A percentile compares a stretch with the other conserved stretches of the same genome.
Evolutionary conservation across 225 moss, liverwort and hornwort species (phyloP).

Genomic region (Pseudisothecium myosuroides): DNA sequence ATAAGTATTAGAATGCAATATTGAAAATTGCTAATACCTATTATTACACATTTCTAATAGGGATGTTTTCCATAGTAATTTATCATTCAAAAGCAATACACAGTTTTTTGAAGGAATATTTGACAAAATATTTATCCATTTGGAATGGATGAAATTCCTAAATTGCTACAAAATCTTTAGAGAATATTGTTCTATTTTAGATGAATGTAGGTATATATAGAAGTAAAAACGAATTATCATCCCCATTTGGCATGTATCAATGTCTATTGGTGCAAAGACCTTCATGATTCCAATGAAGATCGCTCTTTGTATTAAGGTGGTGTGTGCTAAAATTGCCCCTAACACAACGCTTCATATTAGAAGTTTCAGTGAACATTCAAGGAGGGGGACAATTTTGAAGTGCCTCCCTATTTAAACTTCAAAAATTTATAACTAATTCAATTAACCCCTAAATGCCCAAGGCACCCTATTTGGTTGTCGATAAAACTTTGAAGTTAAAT

Average conservation of each 20-base stretch:
- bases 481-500: too few species aligned
- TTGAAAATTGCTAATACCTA: neutral
- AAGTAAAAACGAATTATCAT: neutral
- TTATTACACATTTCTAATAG: neutral
- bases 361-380: neutral
- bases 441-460: too few species aligned
- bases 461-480: too few species aligned
- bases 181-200: neutral
- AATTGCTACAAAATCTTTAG: neutral
- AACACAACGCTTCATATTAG: rapidly evolving
- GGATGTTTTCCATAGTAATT: neutral
- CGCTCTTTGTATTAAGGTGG: rapidly evolving
- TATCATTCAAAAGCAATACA: neutral
- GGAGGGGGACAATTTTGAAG: rapidly evolving
- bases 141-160: rapidly evolving
- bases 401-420: neutral
- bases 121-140: neutral
- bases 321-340: too few species aligned
- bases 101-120: neutral
- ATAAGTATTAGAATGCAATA: neutral
- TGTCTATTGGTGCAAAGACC: neutral
- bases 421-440: neutral
- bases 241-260: neutral
- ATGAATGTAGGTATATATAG: neutral
- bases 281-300: neutral